Conservation (phyloP, 1,139 yeast species). For the Debaryomyces nepalensis region DNA sequence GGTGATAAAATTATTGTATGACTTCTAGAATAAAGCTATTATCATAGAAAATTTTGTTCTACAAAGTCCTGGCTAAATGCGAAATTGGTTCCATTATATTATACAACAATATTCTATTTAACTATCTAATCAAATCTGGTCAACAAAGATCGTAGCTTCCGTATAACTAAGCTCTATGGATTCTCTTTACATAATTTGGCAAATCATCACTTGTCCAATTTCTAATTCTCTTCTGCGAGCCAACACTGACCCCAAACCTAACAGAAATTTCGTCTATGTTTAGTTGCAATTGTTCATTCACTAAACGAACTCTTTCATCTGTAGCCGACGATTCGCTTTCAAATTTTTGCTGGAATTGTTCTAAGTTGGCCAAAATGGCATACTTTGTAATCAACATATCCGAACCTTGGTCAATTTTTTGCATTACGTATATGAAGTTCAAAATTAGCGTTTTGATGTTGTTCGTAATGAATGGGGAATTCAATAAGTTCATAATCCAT, state of each 20-base stretch:
- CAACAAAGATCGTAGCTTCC: no score
- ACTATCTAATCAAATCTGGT: background rate
- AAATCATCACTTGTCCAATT: constrained; percentile 66
- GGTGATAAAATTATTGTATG: background rate
- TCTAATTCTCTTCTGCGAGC: constrained; percentile 55
- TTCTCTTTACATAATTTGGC: constrained; percentile 47
- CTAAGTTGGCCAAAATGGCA: constrained; percentile 58
- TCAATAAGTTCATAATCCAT: constrained; percentile 61
- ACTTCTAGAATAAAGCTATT: no score
- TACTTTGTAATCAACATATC: constrained; percentile 65
- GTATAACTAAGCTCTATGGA: constrained; percentile 23
- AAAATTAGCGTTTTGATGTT: constrained; percentile 45
- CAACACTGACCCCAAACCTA: constrained; percentile 48
- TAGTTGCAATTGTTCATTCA: constrained; percentile 42
- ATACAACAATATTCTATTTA: constrained; percentile 4
- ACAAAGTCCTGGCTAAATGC: constrained; percentile 4
- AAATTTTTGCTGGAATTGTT: constrained; percentile 37
- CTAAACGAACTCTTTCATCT: constrained; percentile 18
- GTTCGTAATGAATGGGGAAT: constrained; percentile 51
- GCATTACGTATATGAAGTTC: constrained; percentile 52
- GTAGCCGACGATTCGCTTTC: constrained; percentile 16
- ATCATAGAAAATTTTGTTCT: no score
- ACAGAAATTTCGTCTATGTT: constrained; percentile 52
- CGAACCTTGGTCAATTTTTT: constrained; percentile 63
- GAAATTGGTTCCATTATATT: constrained; percentile 1